Evolutionary conservation across 202 grass and related monocot species (phyloP).

Genomic region (Elaeis oleifera): DNA sequence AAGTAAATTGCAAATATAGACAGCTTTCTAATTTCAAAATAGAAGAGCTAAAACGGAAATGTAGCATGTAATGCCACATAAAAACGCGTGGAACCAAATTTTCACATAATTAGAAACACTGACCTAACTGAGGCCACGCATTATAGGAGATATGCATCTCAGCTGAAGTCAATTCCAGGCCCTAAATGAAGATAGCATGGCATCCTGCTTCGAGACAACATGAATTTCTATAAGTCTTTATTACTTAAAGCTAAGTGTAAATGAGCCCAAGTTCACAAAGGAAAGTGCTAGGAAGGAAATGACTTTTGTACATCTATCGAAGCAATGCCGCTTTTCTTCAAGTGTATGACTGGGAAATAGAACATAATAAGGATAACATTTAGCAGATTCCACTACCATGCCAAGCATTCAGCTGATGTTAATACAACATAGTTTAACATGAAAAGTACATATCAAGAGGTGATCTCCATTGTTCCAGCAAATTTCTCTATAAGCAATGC

Average conservation of each 20-base stretch:
- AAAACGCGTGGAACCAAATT: constrained; percentile 12
- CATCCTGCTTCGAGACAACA: constrained; percentile 21
- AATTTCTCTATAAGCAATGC: too few species aligned
- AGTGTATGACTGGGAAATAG: neutral
- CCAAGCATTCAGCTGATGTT: neutral
- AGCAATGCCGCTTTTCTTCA: constrained; percentile 16
- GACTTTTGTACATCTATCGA: constrained; percentile 3
- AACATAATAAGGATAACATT: neutral
- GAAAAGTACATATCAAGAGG: too few species aligned
- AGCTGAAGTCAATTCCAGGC: constrained; percentile 28
- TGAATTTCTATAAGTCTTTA: constrained; percentile 15
- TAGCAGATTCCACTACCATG: neutral
- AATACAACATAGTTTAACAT: too few species aligned
- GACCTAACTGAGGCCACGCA: constrained; percentile 18
- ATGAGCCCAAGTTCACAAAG: constrained; percentile 17
- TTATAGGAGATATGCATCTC: constrained; percentile 21
- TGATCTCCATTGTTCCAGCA: too few species aligned
- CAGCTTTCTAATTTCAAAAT: constrained; percentile 8
- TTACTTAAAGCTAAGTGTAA: constrained; percentile 15
- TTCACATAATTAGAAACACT: constrained; percentile 18
- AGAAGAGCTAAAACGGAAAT: neutral
- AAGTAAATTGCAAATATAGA: neutral
- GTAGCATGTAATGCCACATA: constrained; percentile 6
- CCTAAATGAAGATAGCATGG: constrained; percentile 21
- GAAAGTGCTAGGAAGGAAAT: constrained; percentile 1